Base-by-base conservation (phyloP, 2,329 filamentous ascomycete species). In the Pseudocercospora crystallina region DNA sequence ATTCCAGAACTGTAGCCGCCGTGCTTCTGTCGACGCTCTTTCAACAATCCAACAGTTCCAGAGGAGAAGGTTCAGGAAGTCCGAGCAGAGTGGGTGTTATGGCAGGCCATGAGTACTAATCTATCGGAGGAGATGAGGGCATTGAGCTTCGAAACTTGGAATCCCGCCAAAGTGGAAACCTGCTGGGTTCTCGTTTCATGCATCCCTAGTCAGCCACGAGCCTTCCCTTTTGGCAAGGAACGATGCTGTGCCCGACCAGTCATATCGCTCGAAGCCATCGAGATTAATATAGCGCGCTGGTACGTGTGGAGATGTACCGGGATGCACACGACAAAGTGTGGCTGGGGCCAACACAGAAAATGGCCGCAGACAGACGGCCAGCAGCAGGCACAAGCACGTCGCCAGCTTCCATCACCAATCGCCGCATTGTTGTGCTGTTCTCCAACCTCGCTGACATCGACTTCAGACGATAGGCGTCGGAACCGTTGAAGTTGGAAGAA, bases 101-200 rank as follows among this genome's bases (percentile, higher is more conserved):
- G 20, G 31, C 26, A 12, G 12, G 33, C 36, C 29, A 40, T 30
- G 37, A 39, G 33, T 47, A 47, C 26, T 41, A 49, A 46, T 44
- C 36, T 46, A 40, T 50, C 34, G 42, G 49, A 47, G 45, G 53
- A 56, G 53, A 56, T 56, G 49, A 50, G 49, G 38, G 26, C 39
- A 43, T 53, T 12, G 47, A 26, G 26, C 30, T 29, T 33, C 34
- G 47, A 51, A 53, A 56, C 54, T 56, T 50, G 53, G 46, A 50
- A 47, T 10, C 45, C 26, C 52, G 51, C 43, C 40, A 43, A 43
- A 44, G 43, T 45, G 52, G 53, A 48, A 31, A 12, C n/a, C n/a
- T 39, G 42, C 38, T 14, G 44, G 32, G 31, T 20, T 40, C 20
- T 46, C 36, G 53, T 56, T 56, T 56, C 54, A 53, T 32, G 43